A percentile compares a stretch with the other conserved stretches of the same genome.
These are phyloP conservation scores for Moesziomyces antarcticus DNA, from an alignment of 1,284 basidiomycete genomes.

Conservation along the genomic window DNA sequence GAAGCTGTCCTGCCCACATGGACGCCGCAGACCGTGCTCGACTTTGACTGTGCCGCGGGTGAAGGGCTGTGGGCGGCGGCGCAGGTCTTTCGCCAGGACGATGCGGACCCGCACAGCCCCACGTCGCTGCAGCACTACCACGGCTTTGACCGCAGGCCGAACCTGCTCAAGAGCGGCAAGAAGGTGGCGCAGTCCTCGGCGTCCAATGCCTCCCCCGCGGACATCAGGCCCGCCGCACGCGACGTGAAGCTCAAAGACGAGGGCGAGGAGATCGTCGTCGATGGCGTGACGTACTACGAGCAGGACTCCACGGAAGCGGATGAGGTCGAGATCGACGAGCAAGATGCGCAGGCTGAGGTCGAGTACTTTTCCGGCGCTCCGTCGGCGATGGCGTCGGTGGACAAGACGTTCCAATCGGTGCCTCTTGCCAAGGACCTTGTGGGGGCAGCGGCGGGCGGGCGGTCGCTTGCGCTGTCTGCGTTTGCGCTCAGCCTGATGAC, in stretches of 20 bases:
- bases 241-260: slow-evolving; percentile 30
- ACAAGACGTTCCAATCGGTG: slow-evolving; percentile 35
- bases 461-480: slow-evolving; percentile 81
- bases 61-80: slow-evolving; percentile 64
- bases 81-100: slow-evolving; percentile 43
- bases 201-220: slow-evolving; percentile 23
- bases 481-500: slow-evolving; percentile 83
- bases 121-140: slow-evolving; percentile 25
- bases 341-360: slow-evolving; percentile 4
- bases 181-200: slow-evolving; percentile 32
- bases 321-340: not conserved
- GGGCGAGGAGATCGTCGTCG: slow-evolving; percentile 34
- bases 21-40: slow-evolving; percentile 51
- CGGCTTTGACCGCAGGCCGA: slow-evolving; percentile 44
- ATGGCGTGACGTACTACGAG: slow-evolving; percentile 35
- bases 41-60: slow-evolving; percentile 52
- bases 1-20: slow-evolving; percentile 27
- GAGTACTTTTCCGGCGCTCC: slow-evolving; percentile 32
- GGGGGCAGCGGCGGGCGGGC: not conserved
- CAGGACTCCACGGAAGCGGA: slow-evolving; percentile 19
- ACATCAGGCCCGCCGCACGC: slow-evolving; percentile 3
- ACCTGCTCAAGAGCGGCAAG: slow-evolving; percentile 45
- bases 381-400: slow-evolving; percentile 31
- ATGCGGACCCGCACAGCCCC: slow-evolving; percentile 1
- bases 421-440: slow-evolving; percentile 29